Conservation (phyloP, 345 rosid genomes). For the Populus euphratica region DNA sequence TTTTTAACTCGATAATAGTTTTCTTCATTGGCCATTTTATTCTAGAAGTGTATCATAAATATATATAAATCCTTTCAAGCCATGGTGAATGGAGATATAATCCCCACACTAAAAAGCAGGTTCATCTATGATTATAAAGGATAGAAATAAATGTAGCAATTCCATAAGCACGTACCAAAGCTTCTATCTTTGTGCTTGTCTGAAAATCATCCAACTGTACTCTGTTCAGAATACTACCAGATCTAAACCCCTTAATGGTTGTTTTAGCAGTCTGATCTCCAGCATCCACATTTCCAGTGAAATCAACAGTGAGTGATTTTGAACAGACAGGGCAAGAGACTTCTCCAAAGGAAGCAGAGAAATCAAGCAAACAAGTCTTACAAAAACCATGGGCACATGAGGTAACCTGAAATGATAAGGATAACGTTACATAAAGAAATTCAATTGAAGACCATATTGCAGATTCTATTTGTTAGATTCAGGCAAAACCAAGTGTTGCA, state of each 20-base stretch:
- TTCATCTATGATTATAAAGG: background rate
- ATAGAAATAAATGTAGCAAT: background rate
- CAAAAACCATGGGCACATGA: conserved; percentile 81
- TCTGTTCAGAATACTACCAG: conserved; percentile 85
- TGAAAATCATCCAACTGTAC: conserved; percentile 74
- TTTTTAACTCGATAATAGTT: background rate
- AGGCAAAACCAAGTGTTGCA: background rate
- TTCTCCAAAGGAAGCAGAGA: conserved; percentile 57
- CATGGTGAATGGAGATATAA: background rate
- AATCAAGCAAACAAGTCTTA: conserved; percentile 78
- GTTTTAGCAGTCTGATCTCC: conserved; percentile 53
- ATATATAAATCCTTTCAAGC: background rate
- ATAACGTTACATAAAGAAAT: background rate
- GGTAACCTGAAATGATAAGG: conserved; percentile 56
- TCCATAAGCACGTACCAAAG: conserved; percentile 60
- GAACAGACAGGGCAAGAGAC: conserved; percentile 84
- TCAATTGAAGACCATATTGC: background rate
- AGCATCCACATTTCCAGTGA: conserved; percentile 45
- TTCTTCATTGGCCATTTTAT: background rate
- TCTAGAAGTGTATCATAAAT: background rate
- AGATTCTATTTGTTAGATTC: background rate
- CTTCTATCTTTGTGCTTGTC: conserved; percentile 98
- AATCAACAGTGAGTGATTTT: conserved; percentile 66
- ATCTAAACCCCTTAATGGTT: conserved; percentile 64
- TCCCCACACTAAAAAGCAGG: background rate